Conservation (phyloP, 108 stramenopile species). For the Cyclostephanos tholiformis region DNA sequence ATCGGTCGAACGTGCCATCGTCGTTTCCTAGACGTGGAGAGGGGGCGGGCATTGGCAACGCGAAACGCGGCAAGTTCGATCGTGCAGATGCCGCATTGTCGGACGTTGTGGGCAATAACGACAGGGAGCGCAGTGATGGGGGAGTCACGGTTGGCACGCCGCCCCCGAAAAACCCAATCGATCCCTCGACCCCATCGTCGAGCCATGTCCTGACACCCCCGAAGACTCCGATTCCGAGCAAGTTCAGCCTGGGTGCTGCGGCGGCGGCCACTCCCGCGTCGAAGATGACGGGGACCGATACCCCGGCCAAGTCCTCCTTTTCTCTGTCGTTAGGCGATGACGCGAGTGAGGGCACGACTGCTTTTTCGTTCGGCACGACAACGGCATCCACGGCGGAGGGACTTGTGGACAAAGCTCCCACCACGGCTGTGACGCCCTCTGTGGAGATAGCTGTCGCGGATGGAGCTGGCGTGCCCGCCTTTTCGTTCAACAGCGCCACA, state of each 20-base stretch:
- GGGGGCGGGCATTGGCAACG: background rate
- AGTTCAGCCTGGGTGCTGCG: background rate
- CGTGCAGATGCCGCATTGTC: background rate
- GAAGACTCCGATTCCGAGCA: background rate
- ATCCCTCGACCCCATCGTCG: background rate
- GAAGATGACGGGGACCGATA: background rate
- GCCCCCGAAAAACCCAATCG: background rate
- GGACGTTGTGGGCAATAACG: background rate
- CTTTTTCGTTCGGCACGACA: background rate
- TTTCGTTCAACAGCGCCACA: background rate
- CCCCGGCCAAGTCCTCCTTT: background rate
- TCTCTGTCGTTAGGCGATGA: background rate
- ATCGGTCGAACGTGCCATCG: background rate
- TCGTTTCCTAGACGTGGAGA: background rate
- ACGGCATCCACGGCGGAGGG: background rate
- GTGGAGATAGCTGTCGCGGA: background rate
- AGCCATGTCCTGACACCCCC: background rate
- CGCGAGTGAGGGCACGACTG: background rate
- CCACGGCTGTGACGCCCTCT: background rate
- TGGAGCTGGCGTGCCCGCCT: background rate
- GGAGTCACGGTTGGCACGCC: background rate
- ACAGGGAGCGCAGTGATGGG: background rate
- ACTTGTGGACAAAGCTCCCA: background rate
- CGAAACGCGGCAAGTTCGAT: conserved; percentile 1
- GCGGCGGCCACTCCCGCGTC: background rate